Base-by-base conservation (phyloP, 176 grass and related monocot species). In the Avena atlantica region DNA sequence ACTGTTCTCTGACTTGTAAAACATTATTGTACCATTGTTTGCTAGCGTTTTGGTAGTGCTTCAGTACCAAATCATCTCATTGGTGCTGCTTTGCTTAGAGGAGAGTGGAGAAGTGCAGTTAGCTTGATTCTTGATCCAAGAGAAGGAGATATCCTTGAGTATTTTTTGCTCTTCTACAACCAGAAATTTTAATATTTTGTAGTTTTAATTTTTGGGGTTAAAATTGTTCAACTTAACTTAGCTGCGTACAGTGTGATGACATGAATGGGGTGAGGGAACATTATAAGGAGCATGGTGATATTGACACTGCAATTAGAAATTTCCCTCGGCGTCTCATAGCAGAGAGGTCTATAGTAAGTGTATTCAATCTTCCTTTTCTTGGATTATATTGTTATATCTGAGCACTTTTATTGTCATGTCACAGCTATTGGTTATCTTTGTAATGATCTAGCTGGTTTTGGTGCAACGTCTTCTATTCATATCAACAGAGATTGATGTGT, bases 11-110 rank as follows among this genome's bases (percentile, higher is more conserved):
- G 55, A 74, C 63, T 53, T 40, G 70, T 76, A 59, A 50, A 74
- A 12, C 27, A 50, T 65, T 78, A 6, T 40, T 87, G 20, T 48
- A 29, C 83, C 75, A 47, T 84, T 67, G 42, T 85, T 88, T 36
- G 83, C 45, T 81, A 98, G 96, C 93, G 93, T 76, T 98, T 98
- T 88, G 96, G 96, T 84, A 98, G 90, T 79, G 87, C 91, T 94
- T 95, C 96, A 78, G 86, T 95, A 82, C 90, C 93, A 86, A 95
- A 87, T 71, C 96, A 98, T 66, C 82, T 95, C 83, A 63, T 98
- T 92, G 96, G 96, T 58, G 96, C 88, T 83, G 81, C 90, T 89
- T 91, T 98, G 84, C 93, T 98, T 79, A 92, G 78, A 92, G 96
- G 96, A 89, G 96, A 98, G 58, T 98, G 96, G 96, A 94, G 90